These are phyloP conservation scores for Paramyrothecium sp. DNA, from an alignment of 2,329 filamentous ascomycete species.

Conservation along the genomic window DNA sequence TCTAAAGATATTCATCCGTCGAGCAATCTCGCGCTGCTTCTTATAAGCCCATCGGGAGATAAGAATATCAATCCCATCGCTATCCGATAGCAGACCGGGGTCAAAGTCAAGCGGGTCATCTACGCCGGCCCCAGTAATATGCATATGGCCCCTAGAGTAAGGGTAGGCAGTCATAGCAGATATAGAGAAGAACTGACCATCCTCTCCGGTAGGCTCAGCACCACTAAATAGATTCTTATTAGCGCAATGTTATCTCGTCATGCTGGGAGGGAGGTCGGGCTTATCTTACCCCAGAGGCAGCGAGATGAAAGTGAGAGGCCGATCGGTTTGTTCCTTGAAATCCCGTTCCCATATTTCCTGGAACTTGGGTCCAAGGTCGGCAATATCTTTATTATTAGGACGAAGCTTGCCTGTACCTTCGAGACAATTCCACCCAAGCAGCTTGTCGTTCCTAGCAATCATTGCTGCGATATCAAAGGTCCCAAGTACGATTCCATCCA, in stretches of 20 bases:
- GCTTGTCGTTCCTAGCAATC: neutral
- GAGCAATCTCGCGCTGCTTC: constrained; percentile 1
- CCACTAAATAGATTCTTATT: constrained; percentile 25
- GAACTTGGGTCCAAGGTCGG: constrained; percentile 22
- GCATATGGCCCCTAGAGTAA: neutral
- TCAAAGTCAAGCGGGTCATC: neutral
- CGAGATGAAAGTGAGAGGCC: constrained; percentile 29
- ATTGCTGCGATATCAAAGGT: constrained; percentile 18
- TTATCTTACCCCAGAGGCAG: neutral
- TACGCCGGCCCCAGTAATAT: neutral
- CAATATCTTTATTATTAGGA: neutral
- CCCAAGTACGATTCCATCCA: neutral
- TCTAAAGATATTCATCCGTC: neutral
- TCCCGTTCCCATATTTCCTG: neutral
- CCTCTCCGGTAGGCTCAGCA: constrained; percentile 29
- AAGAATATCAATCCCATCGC: neutral
- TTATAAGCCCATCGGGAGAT: neutral
- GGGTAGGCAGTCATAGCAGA: neutral
- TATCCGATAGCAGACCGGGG: neutral
- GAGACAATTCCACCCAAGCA: neutral
- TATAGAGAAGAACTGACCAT: constrained; percentile 48
- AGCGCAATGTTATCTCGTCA: neutral
- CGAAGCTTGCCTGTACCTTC: neutral
- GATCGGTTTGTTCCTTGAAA: neutral
- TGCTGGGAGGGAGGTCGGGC: too few relatives aligned